Percentiles rank a stretch among this genome's conserved stretches.
Evolutionary conservation across 164 flowering plant species (phyloP).

Genomic region (Amborella trichopoda): DNA sequence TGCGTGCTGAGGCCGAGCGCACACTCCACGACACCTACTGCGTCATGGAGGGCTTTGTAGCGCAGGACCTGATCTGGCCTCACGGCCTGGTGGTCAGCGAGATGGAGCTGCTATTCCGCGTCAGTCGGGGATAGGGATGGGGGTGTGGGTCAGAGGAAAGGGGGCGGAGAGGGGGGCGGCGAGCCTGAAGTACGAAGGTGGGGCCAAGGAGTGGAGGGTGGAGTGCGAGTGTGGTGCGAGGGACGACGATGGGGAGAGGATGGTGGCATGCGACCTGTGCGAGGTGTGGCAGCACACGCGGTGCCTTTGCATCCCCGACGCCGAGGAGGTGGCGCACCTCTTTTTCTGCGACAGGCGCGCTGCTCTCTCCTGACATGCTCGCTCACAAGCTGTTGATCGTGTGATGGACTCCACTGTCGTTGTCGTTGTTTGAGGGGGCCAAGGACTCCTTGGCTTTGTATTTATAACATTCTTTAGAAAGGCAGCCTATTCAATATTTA

Average conservation of each 20-base stretch:
- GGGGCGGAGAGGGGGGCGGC: constrained; percentile 26
- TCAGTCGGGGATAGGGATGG: constrained; percentile 43
- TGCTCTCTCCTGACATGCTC: no score
- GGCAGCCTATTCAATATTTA: no score
- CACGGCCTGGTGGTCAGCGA: constrained; percentile 24
- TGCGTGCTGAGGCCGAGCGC: constrained; percentile 33
- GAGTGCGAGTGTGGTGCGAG: constrained; percentile 18
- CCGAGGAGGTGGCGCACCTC: constrained; percentile 20
- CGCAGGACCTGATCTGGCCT: constrained; percentile 31
- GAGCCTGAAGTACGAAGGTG: constrained; percentile 39
- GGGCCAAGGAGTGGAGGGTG: constrained; percentile 14
- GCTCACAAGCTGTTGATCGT: no score
- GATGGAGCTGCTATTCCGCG: constrained; percentile 42
- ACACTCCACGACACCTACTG: constrained; percentile 68
- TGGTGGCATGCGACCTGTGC: constrained; percentile 54
- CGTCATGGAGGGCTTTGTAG: constrained; percentile 29
- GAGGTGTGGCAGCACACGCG: constrained; percentile 62
- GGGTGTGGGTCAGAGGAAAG: constrained; percentile 35
- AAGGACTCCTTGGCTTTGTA: no score
- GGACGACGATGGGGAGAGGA: constrained; percentile 31
- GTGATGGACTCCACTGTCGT: no score
- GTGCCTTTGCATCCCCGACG: constrained; percentile 28
- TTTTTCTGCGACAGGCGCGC: constrained; percentile 47
- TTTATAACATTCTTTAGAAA: no score
- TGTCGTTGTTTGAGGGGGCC: no score